A percentile compares a stretch with the other conserved stretches of the same genome.
Evolutionary conservation across 2,329 filamentous ascomycete genomes (phyloP).

Genomic region (Sporothrix brunneoviolacea): DNA sequence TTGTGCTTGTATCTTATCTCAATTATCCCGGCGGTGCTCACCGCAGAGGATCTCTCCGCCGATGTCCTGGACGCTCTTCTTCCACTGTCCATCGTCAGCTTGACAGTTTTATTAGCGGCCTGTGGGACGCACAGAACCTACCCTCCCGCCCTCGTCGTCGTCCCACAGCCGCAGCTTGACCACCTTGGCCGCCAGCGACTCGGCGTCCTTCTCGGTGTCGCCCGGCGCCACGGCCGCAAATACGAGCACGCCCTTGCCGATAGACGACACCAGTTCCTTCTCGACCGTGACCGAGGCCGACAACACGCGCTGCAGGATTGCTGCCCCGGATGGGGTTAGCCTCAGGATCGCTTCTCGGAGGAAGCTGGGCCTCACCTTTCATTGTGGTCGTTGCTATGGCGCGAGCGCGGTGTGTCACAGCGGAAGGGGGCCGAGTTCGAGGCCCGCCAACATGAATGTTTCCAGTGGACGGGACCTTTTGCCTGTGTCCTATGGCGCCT

Average conservation of each 20-base stretch:
- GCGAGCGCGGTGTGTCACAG: too few relatives aligned
- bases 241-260: slow-evolving; percentile 82
- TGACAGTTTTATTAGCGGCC: not conserved
- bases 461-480: too few relatives aligned
- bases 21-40: slow-evolving; percentile 41
- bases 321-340: slow-evolving; percentile 39
- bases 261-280: slow-evolving; percentile 80
- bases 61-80: slow-evolving; percentile 80
- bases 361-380: not conserved
- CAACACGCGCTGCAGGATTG: slow-evolving; percentile 86
- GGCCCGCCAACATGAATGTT: too few relatives aligned
- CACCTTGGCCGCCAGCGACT: slow-evolving; percentile 76
- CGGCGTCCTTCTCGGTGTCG: slow-evolving; percentile 83
- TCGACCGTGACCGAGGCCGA: slow-evolving; percentile 96
- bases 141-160: slow-evolving; percentile 63
- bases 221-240: slow-evolving; percentile 87
- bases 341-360: not conserved
- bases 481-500: too few relatives aligned
- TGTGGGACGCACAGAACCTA: slow-evolving; percentile 29
- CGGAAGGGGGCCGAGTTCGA: too few relatives aligned
- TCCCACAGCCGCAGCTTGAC: slow-evolving; percentile 91
- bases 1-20: too few relatives aligned
- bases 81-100: slow-evolving; percentile 54
- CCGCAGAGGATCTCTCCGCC: slow-evolving; percentile 90
- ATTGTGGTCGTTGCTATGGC: not conserved